These are phyloP conservation scores for Stachybotrys elegans DNA, from an alignment of 2,329 filamentous ascomycete genomes.

Conservation along the genomic window DNA sequence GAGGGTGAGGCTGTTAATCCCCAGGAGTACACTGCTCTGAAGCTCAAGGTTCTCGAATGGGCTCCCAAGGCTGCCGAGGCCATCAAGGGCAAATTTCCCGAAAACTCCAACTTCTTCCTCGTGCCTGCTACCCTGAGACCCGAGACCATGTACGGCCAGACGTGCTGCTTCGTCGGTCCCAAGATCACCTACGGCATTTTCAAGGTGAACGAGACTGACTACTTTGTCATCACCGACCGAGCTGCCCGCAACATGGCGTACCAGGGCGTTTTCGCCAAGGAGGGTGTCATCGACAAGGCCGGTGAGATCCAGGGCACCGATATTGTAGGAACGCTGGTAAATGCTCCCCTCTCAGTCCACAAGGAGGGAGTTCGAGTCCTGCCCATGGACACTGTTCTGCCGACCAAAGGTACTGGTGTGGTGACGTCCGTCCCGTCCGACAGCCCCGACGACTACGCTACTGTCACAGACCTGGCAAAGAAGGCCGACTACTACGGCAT, in stretches of 20 bases:
- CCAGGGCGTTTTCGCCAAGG: constrained; percentile 77
- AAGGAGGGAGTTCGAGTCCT: constrained; percentile 79
- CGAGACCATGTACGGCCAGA: constrained; percentile 99
- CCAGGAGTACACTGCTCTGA: constrained; percentile 90
- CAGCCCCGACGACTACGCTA: constrained; percentile 89
- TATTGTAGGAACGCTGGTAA: constrained; percentile 80
- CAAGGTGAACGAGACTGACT: constrained; percentile 72
- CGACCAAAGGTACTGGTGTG: constrained; percentile 92
- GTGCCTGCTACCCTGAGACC: constrained; percentile 88
- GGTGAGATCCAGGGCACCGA: constrained; percentile 72
- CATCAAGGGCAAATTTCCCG: constrained; percentile 73
- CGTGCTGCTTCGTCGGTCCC: constrained; percentile 90
- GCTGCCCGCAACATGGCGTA: constrained; percentile 95
- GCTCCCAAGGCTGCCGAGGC: constrained; percentile 66
- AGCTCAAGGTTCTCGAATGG: constrained; percentile 89
- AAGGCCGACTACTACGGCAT: constrained; percentile 97
- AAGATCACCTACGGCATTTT: constrained; percentile 87
- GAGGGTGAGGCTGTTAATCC: constrained; percentile 54
- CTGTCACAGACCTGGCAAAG: constrained; percentile 80
- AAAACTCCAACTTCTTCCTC: constrained; percentile 77
- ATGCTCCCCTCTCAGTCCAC: constrained; percentile 85
- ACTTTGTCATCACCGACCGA: constrained; percentile 78
- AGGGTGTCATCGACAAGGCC: constrained; percentile 70
- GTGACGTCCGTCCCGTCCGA: constrained; percentile 95
- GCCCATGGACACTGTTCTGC: constrained; percentile 90